phyloP scores from a whole-genome alignment of 495 filamentous ascomycete species.

The Neurospora sp. region DNA sequence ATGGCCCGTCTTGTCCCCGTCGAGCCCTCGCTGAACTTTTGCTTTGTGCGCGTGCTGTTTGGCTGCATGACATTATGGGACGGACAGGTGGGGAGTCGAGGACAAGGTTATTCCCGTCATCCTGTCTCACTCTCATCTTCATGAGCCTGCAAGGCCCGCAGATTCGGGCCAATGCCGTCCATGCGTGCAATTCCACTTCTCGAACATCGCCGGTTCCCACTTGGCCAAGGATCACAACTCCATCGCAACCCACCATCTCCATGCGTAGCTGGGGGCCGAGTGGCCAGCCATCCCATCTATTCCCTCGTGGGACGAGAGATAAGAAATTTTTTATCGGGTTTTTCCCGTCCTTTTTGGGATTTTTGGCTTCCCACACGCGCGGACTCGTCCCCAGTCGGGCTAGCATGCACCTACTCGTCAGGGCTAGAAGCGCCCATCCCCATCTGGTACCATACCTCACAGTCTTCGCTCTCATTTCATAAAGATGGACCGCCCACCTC shows the following conservation, averaged over 20 bases:
- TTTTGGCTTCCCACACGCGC: slow-evolving; percentile 2
- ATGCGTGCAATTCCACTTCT: not conserved
- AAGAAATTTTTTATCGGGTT: slow-evolving; percentile 16
- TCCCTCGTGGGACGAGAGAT: slow-evolving; percentile 11
- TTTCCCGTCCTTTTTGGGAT: not conserved
- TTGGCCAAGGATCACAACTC: not conserved
- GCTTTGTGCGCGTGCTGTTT: not conserved
- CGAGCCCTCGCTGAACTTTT: not conserved
- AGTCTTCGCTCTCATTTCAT: slow-evolving; percentile 4
- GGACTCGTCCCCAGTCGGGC: not conserved
- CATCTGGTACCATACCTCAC: not conserved
- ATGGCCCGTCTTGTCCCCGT: not conserved
- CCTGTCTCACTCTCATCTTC: not conserved
- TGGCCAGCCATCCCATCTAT: not conserved
- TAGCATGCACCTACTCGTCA: not conserved
- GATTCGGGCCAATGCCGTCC: not conserved
- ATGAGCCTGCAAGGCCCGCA: not conserved
- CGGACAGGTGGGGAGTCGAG: not conserved
- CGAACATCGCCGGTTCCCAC: not conserved
- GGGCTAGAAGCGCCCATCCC: not conserved
- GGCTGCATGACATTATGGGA: not conserved
- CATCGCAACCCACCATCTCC: not conserved
- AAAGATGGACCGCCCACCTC: slow-evolving; percentile 6
- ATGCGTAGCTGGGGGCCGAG: not conserved
- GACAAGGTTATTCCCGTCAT: not conserved